Evolutionary conservation across 345 rosid genomes (phyloP).

Genomic region (Jatropha curcas): DNA sequence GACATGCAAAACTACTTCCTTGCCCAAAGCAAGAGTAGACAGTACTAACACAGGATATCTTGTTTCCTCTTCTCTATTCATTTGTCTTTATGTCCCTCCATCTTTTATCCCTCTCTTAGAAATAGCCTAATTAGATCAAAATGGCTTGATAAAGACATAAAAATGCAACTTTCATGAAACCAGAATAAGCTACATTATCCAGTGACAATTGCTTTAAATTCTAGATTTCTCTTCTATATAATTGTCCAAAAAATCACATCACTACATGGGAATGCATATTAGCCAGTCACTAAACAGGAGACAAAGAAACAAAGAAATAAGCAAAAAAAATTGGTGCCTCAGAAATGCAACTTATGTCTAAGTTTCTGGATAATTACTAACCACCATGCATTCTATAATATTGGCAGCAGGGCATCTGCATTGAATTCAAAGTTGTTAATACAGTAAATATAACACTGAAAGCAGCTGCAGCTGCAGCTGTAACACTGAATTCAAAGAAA

Average conservation of each 20-base stretch:
- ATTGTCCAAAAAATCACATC: too few relatives aligned
- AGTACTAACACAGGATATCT: not conserved
- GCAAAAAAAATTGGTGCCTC: not conserved
- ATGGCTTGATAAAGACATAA: not conserved
- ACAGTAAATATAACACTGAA: not conserved
- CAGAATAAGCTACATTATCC: not conserved
- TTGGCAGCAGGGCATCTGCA: not conserved
- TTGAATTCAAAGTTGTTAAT: not conserved
- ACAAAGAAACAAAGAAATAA: not conserved
- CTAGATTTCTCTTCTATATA: not conserved
- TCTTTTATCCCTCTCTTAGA: not conserved
- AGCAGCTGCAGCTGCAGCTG: not conserved
- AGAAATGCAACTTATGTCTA: not conserved
- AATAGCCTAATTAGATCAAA: too few relatives aligned
- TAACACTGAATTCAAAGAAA: not conserved
- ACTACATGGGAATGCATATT: not conserved
- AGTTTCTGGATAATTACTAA: not conserved
- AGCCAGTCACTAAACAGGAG: not conserved
- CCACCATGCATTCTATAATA: not conserved
- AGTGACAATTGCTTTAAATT: not conserved
- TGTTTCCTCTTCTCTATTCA: not conserved
- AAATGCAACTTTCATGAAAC: not conserved
- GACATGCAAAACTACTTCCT: not conserved
- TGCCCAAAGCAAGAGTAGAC: not conserved
- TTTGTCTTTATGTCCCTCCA: not conserved